Base-by-base conservation (phyloP, 1,284 basidiomycete genomes). In the Testicularia cyperi region DNA sequence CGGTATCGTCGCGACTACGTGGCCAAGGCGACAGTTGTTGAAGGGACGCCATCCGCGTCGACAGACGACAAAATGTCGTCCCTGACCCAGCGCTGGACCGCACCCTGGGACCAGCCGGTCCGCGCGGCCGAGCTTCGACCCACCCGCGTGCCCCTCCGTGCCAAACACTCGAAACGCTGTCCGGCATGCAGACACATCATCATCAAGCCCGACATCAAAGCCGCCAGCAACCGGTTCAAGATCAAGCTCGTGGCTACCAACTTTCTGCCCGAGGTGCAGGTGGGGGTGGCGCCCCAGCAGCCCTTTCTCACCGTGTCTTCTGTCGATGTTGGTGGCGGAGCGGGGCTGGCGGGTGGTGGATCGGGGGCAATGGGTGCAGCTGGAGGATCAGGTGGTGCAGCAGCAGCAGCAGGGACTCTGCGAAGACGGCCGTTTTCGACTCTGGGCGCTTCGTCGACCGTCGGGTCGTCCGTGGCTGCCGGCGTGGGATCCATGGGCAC, bases 171-270 rank as follows among this genome's bases (percentile, higher is more conserved):
- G 3, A 97, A 97, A 78, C 88, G 95, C 6, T 99, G 95, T 79
- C 86, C 90, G 5, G 83, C 83, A 2, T 99, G 95, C 76, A 86
- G 88, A 13, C 94, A 97, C 78, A 94, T 97, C 65, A 83, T 98
- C 52, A 94, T 97, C 78, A 95, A 96, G 73, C 95, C 95, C 1
- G 95, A 99, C 76, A 88, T 92, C 70, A 98, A 97, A 77, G 87
- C 92, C 0, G 88, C 90, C 66, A 90, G 88, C 6, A 87, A 89
- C 24, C 84, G 89, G 6, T 96, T 88, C 83, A 97, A 97, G 79
- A 97, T 98, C 79, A 96, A 95, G 77, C 85, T 96, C 34, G 88
- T 94, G 34, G 95, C 94, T 0, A 83, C 86, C 20, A 92, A 89
- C 77, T 97, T 96, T 77, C 81, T 99, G 14, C 95, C 94, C 0